These are phyloP conservation scores for Psidium guajava DNA, from an alignment of 345 rosid species.

Conservation along the genomic window DNA sequence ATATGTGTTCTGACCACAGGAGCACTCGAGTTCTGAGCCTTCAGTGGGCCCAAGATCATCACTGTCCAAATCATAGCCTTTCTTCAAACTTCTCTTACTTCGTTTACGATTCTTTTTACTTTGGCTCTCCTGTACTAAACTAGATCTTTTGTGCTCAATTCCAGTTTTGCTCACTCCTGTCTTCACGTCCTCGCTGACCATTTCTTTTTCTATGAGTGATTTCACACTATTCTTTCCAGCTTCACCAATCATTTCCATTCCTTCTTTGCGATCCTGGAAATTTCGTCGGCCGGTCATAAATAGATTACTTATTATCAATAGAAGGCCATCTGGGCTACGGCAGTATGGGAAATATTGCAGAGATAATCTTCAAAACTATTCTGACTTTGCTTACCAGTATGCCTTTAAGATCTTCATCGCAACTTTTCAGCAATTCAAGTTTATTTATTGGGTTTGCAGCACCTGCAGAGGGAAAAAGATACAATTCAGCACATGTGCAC, in stretches of 20 bases:
- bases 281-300: background rate
- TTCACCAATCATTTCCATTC: constrained; percentile 33
- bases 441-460: constrained; percentile 20
- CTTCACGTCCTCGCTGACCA: constrained; percentile 28
- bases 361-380: background rate
- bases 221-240: constrained; percentile 46
- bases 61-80: constrained; percentile 33
- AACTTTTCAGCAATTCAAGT: background rate
- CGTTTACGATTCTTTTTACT: constrained; percentile 36
- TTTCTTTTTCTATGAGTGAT: constrained; percentile 87
- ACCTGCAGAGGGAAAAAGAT: constrained; percentile 21
- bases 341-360: background rate
- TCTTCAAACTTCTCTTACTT: constrained; percentile 31
- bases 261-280: background rate
- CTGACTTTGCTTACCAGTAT: background rate
- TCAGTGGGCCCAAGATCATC: constrained; percentile 21
- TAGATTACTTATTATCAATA: background rate
- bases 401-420: background rate
- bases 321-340: background rate
- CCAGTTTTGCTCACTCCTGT: constrained; percentile 16
- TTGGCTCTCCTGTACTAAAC: constrained; percentile 30
- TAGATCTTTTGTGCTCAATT: constrained; percentile 23
- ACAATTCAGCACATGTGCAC: background rate
- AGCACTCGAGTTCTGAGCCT: constrained; percentile 17
- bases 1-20: constrained; percentile 16